Conservation (phyloP, 2,329 filamentous ascomycete genomes). For the Aureobasidium lini region DNA sequence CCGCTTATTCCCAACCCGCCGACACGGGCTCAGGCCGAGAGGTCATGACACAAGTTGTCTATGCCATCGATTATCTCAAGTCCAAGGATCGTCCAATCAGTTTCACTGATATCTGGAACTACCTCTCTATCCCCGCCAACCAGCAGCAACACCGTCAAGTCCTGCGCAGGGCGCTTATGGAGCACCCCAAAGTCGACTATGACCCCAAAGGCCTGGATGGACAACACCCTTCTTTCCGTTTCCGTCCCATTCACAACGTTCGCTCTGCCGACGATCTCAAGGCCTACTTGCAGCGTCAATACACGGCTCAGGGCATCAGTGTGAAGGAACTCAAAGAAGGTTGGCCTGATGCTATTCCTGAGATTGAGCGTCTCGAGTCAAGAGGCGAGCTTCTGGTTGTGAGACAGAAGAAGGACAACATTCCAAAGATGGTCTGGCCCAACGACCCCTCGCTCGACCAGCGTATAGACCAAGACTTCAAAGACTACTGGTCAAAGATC, state of each 20-base stretch:
- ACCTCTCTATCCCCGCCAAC: constrained; percentile 59
- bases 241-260: constrained; percentile 78
- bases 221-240: constrained; percentile 59
- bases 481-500: constrained; percentile 73
- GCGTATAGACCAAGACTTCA: constrained; percentile 73
- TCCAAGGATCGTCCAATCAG: constrained; percentile 61
- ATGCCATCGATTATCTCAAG: constrained; percentile 75
- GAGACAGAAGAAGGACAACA: constrained; percentile 85
- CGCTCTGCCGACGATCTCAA: constrained; percentile 70
- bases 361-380: constrained; percentile 68
- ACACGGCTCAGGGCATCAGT: constrained; percentile 69
- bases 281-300: constrained; percentile 70
- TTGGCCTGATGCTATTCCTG: constrained; percentile 76
- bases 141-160: constrained; percentile 43
- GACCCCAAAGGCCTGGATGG: constrained; percentile 55
- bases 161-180: constrained; percentile 61
- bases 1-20: constrained; percentile 68
- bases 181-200: constrained; percentile 55
- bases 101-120: constrained; percentile 70
- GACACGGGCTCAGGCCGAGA: constrained; percentile 70
- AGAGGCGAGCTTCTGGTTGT: constrained; percentile 77
- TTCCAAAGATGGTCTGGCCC: constrained; percentile 78
- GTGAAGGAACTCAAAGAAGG: constrained; percentile 94
- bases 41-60: constrained; percentile 80
- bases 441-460: constrained; percentile 60